Base-by-base conservation (phyloP, 331 rosid genomes). In the Malus hybrid region DNA sequence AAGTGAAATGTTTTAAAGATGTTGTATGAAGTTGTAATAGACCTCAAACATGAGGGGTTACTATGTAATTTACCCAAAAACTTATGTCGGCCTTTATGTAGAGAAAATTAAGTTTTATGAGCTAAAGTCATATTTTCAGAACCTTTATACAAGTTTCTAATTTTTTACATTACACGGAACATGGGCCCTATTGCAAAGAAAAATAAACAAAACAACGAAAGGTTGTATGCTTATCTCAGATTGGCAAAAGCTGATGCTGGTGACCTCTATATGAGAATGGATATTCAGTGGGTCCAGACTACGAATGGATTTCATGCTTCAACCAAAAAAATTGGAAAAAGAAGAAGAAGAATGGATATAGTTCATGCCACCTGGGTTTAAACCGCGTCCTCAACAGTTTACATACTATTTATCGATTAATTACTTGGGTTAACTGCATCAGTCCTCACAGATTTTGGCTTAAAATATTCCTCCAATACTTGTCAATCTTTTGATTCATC, bases 331-430 rank as follows among this genome's bases (percentile, higher is more conserved):
- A 39, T 39, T 39, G 2, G 46, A 16, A 6, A 52, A 52, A 18
- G 56, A 50, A 48, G 52, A 46, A 48, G 56, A 50, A 16, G 56
- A 52, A 52, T 52, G 57, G 57, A 52, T 48, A 28, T 55, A 63
- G 28, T 57, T n/a, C 44, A 22, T 66, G 85, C 81, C 89, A 89
- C 91, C 80, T 78, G 80, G 69, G 81, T 64, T 9, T 80, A 90
- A 90, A 88, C 84, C 96, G 93, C 93, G 96, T 90, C 20, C 75
- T 31, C 18, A 74, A 86, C 83, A 83, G 85, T 52, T 16, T 28
- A 28, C 71, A 69, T 54, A 22, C 24, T 70, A 72, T 76, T 44
- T 55, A 70, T 69, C 77, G 64, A 77, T 32, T 81, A 22, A 59
- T 59, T 59, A 76, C 72, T 75, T 71, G 8, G 54, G 75, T 83